These are phyloP conservation scores for Penicillium flavigenum DNA, from an alignment of 495 filamentous ascomycete species.

Conservation along the genomic window DNA sequence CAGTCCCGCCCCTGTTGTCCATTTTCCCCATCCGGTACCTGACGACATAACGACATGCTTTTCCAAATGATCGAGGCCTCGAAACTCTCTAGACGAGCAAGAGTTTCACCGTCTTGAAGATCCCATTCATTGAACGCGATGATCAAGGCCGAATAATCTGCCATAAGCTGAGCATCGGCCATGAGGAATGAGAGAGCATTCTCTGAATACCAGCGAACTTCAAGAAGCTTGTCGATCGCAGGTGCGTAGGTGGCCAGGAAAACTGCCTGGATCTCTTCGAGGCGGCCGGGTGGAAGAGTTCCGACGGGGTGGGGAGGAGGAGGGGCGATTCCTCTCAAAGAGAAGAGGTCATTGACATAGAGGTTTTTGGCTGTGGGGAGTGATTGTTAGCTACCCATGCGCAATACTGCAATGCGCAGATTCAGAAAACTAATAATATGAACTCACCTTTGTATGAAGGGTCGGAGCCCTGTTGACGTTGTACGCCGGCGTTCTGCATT, in stretches of 20 bases:
- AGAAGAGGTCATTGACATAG: slow-evolving; percentile 73
- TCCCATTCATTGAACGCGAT: slow-evolving; percentile 48
- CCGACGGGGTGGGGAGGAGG: slow-evolving; percentile 56
- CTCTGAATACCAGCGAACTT: slow-evolving; percentile 77
- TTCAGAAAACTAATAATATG: neutral
- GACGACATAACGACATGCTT: slow-evolving; percentile 52
- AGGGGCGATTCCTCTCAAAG: slow-evolving; percentile 61
- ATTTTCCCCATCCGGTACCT: slow-evolving; percentile 40
- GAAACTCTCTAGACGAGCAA: slow-evolving; percentile 58
- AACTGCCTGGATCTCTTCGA: slow-evolving; percentile 70
- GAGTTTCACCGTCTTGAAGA: slow-evolving; percentile 39
- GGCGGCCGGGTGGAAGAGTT: slow-evolving; percentile 49
- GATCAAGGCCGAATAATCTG: slow-evolving; percentile 62
- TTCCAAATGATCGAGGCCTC: slow-evolving; percentile 74
- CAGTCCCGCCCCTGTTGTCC: slow-evolving; percentile 42
- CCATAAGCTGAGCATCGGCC: slow-evolving; percentile 57
- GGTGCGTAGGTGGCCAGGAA: slow-evolving; percentile 75
- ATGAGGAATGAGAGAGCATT: slow-evolving; percentile 53
- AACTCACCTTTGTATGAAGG: slow-evolving; percentile 41
- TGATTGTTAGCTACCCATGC: slow-evolving; percentile 17
- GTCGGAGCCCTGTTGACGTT: slow-evolving; percentile 29
- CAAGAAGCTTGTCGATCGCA: slow-evolving; percentile 76
- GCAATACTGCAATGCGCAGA: neutral
- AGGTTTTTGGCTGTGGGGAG: slow-evolving; percentile 59
- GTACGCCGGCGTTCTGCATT: slow-evolving; percentile 37